Base-by-base conservation (phyloP, 2,329 filamentous ascomycete genomes). In the Aphanocladium album region DNA sequence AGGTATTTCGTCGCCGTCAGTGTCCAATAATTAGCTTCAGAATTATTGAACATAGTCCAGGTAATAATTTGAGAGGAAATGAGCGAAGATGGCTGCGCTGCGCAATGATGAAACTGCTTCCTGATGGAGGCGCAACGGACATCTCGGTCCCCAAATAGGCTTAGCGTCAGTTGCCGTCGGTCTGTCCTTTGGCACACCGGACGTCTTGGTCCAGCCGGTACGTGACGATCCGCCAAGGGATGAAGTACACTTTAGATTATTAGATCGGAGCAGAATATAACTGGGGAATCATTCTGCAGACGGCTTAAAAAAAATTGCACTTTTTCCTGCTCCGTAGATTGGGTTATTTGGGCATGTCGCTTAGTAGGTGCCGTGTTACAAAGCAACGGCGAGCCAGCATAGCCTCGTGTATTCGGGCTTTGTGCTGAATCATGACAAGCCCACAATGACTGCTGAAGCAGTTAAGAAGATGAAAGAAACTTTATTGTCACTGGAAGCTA, bases 91-190 rank as follows among this genome's bases (percentile, higher is more conserved):
- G 25, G 16, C 37, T 23, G 39, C 21, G 39, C 47, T 35, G 55
- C 8, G 45, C 33, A 46, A 17, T 30, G 33, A 57, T 37, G 54
- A 23, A 47, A 47, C n/a, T 5, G 21, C 41, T 25, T 37, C 27
- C 33, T 35, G 19, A 45, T 33, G 57, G 45, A 45, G 25, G 52
- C 45, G 59, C 59, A 19, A 33, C n/a, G 53, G n/a, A n/a, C 53
- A 55, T 56, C 58, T 75, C 73, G 73, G 73, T 75, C 65, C 67
- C 73, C 67, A 68, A 70, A 69, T 25, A 37, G 65, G 72, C 46
- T 70, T 75, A 74, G 73, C 66, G 63, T 37, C 46, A 3, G 12
- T 54, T 50, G 30, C 33, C 49, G 30, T 58, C 57, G 60, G 62
- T 62, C 55, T 57, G 50, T 43, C 30, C 27, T 60, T 62, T 62